Conservation (phyloP, 169 alveolate species). For the Eimeria tenella region DNA sequence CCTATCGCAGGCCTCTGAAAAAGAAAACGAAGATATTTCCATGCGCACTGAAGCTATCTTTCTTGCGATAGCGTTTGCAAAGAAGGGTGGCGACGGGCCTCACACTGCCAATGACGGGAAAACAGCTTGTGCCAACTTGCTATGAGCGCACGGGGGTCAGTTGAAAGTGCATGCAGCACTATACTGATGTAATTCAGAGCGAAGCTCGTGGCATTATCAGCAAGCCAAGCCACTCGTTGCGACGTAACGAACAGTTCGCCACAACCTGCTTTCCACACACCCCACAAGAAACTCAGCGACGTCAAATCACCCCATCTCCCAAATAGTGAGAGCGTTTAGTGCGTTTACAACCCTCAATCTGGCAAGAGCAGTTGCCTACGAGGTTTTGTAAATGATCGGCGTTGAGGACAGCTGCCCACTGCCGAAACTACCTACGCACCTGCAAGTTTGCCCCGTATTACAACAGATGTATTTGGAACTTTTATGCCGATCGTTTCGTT, state of each 20-base stretch:
- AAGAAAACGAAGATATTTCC: neutral
- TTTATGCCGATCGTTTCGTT: conserved; percentile 47
- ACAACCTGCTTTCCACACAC: conserved; percentile 38
- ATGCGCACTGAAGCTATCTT: no score
- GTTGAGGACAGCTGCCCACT: neutral
- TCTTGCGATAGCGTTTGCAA: no score
- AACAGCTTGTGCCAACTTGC: conserved; percentile 77
- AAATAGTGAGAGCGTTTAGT: neutral
- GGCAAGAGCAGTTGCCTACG: neutral
- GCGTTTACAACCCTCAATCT: neutral
- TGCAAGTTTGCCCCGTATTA: conserved; percentile 46
- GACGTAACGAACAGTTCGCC: conserved; percentile 76
- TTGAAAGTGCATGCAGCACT: conserved; percentile 86
- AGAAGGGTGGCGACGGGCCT: no score
- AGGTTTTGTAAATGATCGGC: neutral
- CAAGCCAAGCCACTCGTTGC: conserved; percentile 78
- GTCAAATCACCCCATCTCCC: neutral
- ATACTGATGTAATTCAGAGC: conserved; percentile 87
- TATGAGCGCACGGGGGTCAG: conserved; percentile 88
- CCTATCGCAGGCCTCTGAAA: conserved; percentile 37
- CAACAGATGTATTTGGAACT: conserved; percentile 15
- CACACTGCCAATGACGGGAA: no score
- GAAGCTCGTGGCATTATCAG: conserved; percentile 77
- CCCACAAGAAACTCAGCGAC: neutral
- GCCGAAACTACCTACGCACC: conserved; percentile 33